phyloP scores from a whole-genome alignment of 2,329 filamentous ascomycete genomes.

The Metarhizium robertsii region DNA sequence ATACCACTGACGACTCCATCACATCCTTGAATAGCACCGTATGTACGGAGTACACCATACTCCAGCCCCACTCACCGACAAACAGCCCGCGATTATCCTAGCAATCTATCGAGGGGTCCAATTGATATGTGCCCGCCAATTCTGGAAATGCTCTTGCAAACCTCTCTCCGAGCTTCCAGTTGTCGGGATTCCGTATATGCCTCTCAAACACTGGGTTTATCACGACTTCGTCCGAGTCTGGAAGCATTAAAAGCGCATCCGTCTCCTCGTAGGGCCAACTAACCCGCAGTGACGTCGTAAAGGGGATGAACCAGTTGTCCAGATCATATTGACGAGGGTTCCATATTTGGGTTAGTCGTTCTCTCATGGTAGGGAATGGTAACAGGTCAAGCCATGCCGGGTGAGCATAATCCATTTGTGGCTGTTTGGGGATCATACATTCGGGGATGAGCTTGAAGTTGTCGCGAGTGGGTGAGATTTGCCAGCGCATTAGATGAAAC shows the following conservation, averaged over 20 bases:
- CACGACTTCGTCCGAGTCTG: constrained; percentile 54
- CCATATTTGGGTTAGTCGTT: constrained; percentile 47
- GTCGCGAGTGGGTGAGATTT: constrained; percentile 67
- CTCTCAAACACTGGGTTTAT: constrained; percentile 84
- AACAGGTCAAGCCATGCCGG: constrained; percentile 77
- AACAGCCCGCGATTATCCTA: background rate
- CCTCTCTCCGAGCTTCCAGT: constrained; percentile 69
- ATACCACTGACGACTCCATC: too few species aligned
- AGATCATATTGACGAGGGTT: constrained; percentile 49
- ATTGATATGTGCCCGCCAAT: constrained; percentile 20
- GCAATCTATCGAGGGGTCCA: constrained; percentile 8
- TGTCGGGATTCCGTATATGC: constrained; percentile 64
- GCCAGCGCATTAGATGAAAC: constrained; percentile 82
- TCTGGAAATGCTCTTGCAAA: constrained; percentile 59
- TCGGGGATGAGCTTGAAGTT: constrained; percentile 71
- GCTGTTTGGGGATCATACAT: constrained; percentile 58
- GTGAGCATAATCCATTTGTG: constrained; percentile 59
- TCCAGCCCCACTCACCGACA: too few species aligned
- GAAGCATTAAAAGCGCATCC: constrained; percentile 55
- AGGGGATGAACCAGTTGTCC: constrained; percentile 76
- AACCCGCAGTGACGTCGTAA: constrained; percentile 63
- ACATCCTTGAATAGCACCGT: too few species aligned
- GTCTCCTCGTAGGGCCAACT: constrained; percentile 79
- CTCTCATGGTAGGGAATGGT: constrained; percentile 70
- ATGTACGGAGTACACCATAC: too few species aligned